Conservation (phyloP, 495 filamentous ascomycete genomes). For the Podospora bellae-mahoneyi region DNA sequence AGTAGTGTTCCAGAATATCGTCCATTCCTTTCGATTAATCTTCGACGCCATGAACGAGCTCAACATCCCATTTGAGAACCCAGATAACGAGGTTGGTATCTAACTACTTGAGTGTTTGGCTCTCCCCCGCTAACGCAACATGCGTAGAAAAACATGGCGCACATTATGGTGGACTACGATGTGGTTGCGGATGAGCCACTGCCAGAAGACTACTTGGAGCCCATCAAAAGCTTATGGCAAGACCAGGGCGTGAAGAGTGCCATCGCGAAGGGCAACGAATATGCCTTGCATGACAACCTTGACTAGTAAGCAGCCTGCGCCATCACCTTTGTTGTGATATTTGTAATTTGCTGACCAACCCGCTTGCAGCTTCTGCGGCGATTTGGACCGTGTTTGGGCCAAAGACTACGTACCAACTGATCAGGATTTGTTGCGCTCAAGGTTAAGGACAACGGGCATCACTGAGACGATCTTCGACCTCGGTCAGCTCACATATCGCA, state of each 20-base stretch:
- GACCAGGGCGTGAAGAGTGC: conserved; percentile 81
- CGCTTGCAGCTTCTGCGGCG: conserved; percentile 74
- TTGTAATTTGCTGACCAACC: neutral
- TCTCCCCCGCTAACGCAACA: neutral
- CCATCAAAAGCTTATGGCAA: conserved; percentile 80
- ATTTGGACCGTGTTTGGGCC: conserved; percentile 85
- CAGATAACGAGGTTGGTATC: conserved; percentile 69
- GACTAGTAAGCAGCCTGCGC: conserved; percentile 66
- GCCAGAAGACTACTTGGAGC: conserved; percentile 63
- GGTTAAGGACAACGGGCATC: conserved; percentile 91
- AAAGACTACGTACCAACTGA: conserved; percentile 89
- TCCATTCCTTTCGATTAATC: conserved; percentile 84
- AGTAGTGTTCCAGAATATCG: conserved; percentile 90
- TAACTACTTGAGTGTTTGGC: neutral
- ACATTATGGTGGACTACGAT: conserved; percentile 63
- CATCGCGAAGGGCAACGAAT: conserved; percentile 89
- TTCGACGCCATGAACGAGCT: conserved; percentile 92
- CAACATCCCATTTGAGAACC: conserved; percentile 68
- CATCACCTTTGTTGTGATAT: neutral
- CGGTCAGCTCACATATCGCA: conserved; percentile 90
- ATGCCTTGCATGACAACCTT: conserved; percentile 91
- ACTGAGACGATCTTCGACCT: conserved; percentile 96
- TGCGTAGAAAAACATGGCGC: conserved; percentile 49
- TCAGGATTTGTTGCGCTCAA: conserved; percentile 90
- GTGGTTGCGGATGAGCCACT: conserved; percentile 73